Conservation (phyloP, 768 basidiomycete species). For the Galerina marginata region DNA sequence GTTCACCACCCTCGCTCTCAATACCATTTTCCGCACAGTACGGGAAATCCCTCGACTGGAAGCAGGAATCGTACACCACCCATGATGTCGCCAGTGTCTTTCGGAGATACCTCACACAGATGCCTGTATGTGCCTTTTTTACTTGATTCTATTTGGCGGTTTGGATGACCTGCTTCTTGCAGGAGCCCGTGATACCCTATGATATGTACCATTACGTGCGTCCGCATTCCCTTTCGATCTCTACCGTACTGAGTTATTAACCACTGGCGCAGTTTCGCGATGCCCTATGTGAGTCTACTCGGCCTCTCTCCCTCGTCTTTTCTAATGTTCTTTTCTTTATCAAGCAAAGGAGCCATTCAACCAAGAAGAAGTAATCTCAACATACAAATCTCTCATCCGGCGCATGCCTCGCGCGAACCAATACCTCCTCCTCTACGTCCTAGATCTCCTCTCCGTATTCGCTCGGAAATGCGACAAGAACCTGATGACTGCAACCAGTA, state of each 20-base stretch:
- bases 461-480: conserved; percentile 91
- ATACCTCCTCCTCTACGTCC: conserved; percentile 95
- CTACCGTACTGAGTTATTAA: conserved; percentile 9
- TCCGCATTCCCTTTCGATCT: conserved; percentile 23
- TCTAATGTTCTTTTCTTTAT: conserved; percentile 9
- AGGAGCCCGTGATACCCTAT: conserved; percentile 94
- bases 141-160: conserved; percentile 31
- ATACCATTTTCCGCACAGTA: conserved; percentile 59
- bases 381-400: conserved; percentile 85
- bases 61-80: conserved; percentile 81
- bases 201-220: conserved; percentile 87
- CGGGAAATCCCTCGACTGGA: conserved; percentile 94
- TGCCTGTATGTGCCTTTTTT: conserved; percentile 74
- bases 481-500: conserved; percentile 94
- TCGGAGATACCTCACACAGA: conserved; percentile 91
- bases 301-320: conserved; percentile 4
- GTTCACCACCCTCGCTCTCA: too few relatives aligned
- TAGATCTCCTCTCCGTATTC: conserved; percentile 95
- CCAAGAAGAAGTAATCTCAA: conserved; percentile 73
- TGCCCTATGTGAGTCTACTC: conserved; percentile 56
- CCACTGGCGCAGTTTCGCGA: conserved; percentile 69
- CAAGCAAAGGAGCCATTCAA: conserved; percentile 71
- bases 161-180: too few relatives aligned
- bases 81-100: conserved; percentile 98
- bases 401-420: conserved; percentile 89